Evolutionary conservation across 176 grass and related monocot species (phyloP).

Genomic region (Alopecurus myosuroides): DNA sequence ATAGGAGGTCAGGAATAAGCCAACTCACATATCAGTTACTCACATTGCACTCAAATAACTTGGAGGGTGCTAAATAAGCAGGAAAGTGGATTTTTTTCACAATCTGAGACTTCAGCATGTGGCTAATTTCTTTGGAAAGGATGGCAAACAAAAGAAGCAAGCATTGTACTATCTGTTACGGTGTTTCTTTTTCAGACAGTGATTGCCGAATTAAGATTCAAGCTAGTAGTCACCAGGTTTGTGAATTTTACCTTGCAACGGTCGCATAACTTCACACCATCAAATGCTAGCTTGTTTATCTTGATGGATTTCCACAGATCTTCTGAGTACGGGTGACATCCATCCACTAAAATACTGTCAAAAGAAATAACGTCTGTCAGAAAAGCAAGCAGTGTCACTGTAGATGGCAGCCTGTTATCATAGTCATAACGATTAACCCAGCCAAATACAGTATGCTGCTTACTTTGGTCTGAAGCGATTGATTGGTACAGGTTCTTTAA

Average conservation of each 20-base stretch:
- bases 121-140: background rate
- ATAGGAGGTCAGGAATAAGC: background rate
- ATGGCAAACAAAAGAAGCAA: background rate
- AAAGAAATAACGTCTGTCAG: slow-evolving; percentile 10
- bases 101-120: background rate
- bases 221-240: background rate
- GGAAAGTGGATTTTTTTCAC: background rate
- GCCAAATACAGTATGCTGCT: background rate
- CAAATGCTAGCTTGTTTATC: slow-evolving; percentile 71
- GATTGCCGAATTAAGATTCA: background rate
- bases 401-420: background rate
- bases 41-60: background rate
- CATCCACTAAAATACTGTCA: slow-evolving; percentile 85
- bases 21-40: background rate
- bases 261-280: slow-evolving; percentile 73
- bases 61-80: background rate
- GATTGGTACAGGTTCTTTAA: slow-evolving; percentile 57
- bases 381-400: background rate
- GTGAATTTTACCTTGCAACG: slow-evolving; percentile 75
- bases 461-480: slow-evolving; percentile 93
- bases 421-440: background rate
- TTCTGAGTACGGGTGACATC: slow-evolving; percentile 76
- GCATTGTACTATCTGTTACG: background rate
- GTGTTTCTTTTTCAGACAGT: background rate
- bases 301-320: slow-evolving; percentile 87